Base-by-base conservation (phyloP, 768 basidiomycete genomes). In the Jaapia argillacea region DNA sequence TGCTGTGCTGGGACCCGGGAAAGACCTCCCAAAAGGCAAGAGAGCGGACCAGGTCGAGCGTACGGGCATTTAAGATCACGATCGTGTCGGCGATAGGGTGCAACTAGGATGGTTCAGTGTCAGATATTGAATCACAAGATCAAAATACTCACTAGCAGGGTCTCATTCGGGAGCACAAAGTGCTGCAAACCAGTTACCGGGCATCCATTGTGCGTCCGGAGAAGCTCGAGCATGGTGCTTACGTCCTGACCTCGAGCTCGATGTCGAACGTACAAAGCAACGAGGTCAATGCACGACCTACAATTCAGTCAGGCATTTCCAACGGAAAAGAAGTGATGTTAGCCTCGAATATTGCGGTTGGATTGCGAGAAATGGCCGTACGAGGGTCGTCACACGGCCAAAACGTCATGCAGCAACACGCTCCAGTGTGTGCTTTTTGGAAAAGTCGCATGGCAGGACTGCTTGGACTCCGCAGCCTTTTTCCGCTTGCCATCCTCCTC, bases 11-110 rank as follows among this genome's bases (percentile, higher is more conserved):
- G 10, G 67, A 53, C n/a, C 74, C 71, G 4, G 87, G 85, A 56
- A 87, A 90, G 4, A 80, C 84, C 56, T 90, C 85, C 67, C 75
- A 81, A 54, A 90, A 85, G 24, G 81, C 76, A 20, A 91, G 74
- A 37, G 83, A 75, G 46, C 81, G 79, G 45, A 80, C 59, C 37
- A 90, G 69, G 14, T 67, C 59, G 25, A 89, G 75, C 13, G 67
- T 70, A 44, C 65, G 71, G n/a, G 86, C 82, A 67, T 88, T 67
- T 52, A 85, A 74, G 36, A 89, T 64, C 44, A 87, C 68, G 48
- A 89, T 59, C 2, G 78, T 69, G 55, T 85, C 77, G 27, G 76
- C 77, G 14, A 82, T 84, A 4, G 82, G 68, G 56, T 88, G 85
- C 5, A 87, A 59, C 85, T 90, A 51, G 23, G 41, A 33, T 20